Conservation (phyloP, 2,329 filamentous ascomycete species). For the Lojkania enalia region DNA sequence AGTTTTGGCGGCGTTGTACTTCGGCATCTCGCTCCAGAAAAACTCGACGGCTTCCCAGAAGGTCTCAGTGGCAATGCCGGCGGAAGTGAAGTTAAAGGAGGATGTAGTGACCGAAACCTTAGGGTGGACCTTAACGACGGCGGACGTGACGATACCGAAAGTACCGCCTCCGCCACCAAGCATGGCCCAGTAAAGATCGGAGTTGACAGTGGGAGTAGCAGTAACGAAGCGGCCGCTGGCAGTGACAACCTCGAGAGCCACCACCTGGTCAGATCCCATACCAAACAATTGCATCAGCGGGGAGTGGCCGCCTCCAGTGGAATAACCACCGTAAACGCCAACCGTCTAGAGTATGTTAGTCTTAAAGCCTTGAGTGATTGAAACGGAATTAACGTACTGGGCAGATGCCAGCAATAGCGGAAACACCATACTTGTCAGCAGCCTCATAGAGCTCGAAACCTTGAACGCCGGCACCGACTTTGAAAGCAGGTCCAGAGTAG, state of each 20-base stretch:
- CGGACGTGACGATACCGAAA: constrained; percentile 40
- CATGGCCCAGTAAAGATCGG: constrained; percentile 44
- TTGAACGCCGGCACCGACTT: constrained; percentile 38
- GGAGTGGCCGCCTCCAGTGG: constrained; percentile 57
- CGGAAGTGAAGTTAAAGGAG: constrained; percentile 33
- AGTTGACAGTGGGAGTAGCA: constrained; percentile 37
- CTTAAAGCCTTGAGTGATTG: background rate
- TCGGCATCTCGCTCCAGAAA: constrained; percentile 28
- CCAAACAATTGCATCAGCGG: constrained; percentile 54
- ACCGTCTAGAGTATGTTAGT: constrained; percentile 51
- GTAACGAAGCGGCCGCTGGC: constrained; percentile 30
- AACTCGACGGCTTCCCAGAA: constrained; percentile 35
- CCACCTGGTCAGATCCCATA: constrained; percentile 41
- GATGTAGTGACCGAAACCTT: constrained; percentile 30
- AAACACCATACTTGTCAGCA: constrained; percentile 34
- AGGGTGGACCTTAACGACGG: constrained; percentile 37
- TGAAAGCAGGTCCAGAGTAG: constrained; percentile 37
- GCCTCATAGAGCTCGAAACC: constrained; percentile 34
- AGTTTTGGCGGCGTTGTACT: constrained; percentile 29
- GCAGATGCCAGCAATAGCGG: constrained; percentile 20
- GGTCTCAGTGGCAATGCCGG: constrained; percentile 31
- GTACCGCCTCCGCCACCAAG: constrained; percentile 43
- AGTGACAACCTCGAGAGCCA: constrained; percentile 41
- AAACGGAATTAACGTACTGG: constrained; percentile 11
- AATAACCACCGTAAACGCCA: constrained; percentile 51